Conservation (phyloP, 495 filamentous ascomycete genomes). For the Neurospora sp. region DNA sequence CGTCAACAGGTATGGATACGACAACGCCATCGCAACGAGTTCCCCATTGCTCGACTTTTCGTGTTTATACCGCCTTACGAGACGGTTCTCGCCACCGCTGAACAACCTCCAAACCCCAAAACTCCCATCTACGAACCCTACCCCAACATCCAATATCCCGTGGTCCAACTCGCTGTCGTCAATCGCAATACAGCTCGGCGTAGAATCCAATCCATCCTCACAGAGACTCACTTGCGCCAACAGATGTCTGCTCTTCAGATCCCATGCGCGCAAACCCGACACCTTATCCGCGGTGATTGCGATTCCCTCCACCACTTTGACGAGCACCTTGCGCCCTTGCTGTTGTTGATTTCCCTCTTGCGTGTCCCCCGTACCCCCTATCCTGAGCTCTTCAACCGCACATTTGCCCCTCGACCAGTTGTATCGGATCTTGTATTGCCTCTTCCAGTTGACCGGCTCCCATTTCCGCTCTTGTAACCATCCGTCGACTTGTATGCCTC, state of each 20-base stretch:
- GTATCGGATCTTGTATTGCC: slow-evolving; percentile 77
- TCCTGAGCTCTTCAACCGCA: slow-evolving; percentile 62
- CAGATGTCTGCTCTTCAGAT: slow-evolving; percentile 48
- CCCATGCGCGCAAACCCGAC: slow-evolving; percentile 69
- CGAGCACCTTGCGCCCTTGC: slow-evolving; percentile 37
- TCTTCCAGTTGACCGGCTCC: slow-evolving; percentile 60
- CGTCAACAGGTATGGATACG: slow-evolving; percentile 66
- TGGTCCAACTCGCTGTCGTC: slow-evolving; percentile 34
- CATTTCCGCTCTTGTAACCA: neutral
- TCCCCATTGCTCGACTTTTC: slow-evolving; percentile 47
- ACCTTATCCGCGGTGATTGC: slow-evolving; percentile 66
- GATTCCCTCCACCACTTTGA: slow-evolving; percentile 61
- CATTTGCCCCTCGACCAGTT: slow-evolving; percentile 88
- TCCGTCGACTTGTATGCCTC: neutral
- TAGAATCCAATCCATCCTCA: slow-evolving; percentile 9
- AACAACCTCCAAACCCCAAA: slow-evolving; percentile 61
- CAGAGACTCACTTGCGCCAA: slow-evolving; percentile 37
- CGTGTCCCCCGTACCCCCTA: slow-evolving; percentile 28
- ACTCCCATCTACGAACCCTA: slow-evolving; percentile 71
- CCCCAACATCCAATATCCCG: slow-evolving; percentile 39
- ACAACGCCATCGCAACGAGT: slow-evolving; percentile 66
- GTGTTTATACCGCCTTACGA: slow-evolving; percentile 45
- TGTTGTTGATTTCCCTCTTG: neutral
- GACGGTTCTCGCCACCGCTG: slow-evolving; percentile 21
- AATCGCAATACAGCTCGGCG: slow-evolving; percentile 60